A percentile compares a stretch with the other conserved stretches of the same genome.
phyloP scores from a whole-genome alignment of 2,329 filamentous ascomycete genomes.

The Trichoderma simmonsii region DNA sequence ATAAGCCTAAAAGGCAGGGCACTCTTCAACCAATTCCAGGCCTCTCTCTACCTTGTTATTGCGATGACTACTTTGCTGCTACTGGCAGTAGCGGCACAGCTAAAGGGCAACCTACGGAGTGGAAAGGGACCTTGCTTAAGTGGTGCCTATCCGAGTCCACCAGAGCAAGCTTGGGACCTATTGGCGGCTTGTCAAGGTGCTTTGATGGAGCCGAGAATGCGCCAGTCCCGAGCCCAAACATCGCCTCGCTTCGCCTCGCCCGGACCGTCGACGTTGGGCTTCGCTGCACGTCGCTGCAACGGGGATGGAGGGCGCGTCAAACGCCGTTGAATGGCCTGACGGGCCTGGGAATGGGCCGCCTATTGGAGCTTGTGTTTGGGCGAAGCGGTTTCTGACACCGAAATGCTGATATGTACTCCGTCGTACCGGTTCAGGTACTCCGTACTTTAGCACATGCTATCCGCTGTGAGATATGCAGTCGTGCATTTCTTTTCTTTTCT shows the following conservation, averaged over 20 bases:
- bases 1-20: not conserved
- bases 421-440: not conserved
- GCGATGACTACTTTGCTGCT: not conserved
- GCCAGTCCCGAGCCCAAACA: conserved; percentile 14
- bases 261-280: conserved; percentile 11
- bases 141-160: conserved; percentile 4
- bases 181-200: conserved; percentile 2
- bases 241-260: conserved; percentile 14
- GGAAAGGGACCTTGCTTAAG: conserved; percentile 9
- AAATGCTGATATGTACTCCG: not conserved
- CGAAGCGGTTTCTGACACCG: conserved; percentile 17
- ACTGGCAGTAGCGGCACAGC: not conserved
- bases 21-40: not conserved
- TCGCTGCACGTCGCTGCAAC: conserved; percentile 19
- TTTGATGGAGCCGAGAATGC: not conserved
- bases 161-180: not conserved
- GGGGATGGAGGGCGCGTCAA: conserved; percentile 13
- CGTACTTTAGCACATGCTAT: not conserved
- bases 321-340: conserved; percentile 13
- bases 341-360: conserved; percentile 3
- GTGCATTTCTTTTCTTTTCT: not conserved
- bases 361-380: conserved; percentile 10
- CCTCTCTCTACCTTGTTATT: not conserved
- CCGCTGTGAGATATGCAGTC: not conserved
- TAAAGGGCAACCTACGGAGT: not conserved